Percentiles rank a stretch among this genome's conserved stretches.
phyloP scores from a whole-genome alignment of 495 filamentous ascomycete genomes.

The Haplographium delicatum region DNA sequence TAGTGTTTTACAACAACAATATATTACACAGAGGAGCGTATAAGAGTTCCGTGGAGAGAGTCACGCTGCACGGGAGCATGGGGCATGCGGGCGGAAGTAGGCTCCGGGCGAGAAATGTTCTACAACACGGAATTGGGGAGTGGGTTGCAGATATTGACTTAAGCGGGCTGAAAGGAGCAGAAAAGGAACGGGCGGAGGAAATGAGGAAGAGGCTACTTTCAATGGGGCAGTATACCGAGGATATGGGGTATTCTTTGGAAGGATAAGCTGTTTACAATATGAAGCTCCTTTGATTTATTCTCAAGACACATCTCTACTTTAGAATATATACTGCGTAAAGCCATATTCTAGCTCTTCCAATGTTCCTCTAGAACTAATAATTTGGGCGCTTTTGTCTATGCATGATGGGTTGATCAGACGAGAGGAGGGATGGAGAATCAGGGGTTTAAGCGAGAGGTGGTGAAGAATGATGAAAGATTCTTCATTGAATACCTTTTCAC shows the following conservation, averaged over 20 bases:
- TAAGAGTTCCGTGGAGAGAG: slow-evolving; percentile 48
- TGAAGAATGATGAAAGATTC: too few relatives aligned
- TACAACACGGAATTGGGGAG: slow-evolving; percentile 78
- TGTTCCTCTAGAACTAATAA: too few relatives aligned
- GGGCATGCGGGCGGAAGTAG: slow-evolving; percentile 51
- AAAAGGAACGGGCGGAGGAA: slow-evolving; percentile 47
- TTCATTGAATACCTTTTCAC: too few relatives aligned
- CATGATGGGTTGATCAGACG: too few relatives aligned
- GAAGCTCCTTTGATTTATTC: too few relatives aligned
- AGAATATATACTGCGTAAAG: too few relatives aligned
- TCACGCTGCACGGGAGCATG: slow-evolving; percentile 80
- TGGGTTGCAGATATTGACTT: slow-evolving; percentile 61
- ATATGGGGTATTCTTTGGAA: slow-evolving; percentile 52
- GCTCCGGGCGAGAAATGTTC: slow-evolving; percentile 65
- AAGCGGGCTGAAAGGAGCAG: slow-evolving; percentile 42
- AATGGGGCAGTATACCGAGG: slow-evolving; percentile 52
- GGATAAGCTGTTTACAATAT: slow-evolving; percentile 31
- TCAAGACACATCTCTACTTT: too few relatives aligned
- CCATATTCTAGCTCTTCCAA: too few relatives aligned
- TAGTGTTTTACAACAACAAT: slow-evolving; percentile 85
- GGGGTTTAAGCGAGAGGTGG: too few relatives aligned
- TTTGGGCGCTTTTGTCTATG: too few relatives aligned
- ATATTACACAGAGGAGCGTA: slow-evolving; percentile 82
- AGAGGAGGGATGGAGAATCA: too few relatives aligned
- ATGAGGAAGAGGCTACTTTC: slow-evolving; percentile 51